Conservation (phyloP, 257 asterid genomes). For the Solanum gracilifrons region DNA sequence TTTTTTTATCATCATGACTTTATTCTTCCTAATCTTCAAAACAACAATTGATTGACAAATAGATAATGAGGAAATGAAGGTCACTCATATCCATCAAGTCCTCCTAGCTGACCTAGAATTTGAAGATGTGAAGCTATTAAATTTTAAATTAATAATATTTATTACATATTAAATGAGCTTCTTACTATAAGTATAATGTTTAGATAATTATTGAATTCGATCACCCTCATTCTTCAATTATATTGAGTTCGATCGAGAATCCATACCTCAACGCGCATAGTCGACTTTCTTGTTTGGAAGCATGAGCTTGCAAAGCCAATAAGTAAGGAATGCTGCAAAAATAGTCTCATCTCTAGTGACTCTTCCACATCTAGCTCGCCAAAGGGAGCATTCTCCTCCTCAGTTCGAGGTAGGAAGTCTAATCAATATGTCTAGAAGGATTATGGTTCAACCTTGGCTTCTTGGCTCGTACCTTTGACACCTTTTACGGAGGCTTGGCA, state of each 20-base stretch:
- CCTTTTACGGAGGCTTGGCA: neutral
- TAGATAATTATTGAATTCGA: neutral
- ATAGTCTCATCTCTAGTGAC: neutral
- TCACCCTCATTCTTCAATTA: neutral
- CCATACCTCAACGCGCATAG: neutral
- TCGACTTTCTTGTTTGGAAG: neutral
- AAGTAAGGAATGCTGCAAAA: neutral
- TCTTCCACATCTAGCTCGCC: neutral
- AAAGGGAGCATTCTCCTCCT: neutral
- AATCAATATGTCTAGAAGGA: too few species aligned
- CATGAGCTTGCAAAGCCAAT: neutral
- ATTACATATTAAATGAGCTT: too few species aligned
- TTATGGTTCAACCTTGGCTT: too few species aligned
- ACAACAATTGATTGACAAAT: neutral
- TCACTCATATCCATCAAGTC: neutral
- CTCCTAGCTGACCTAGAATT: neutral
- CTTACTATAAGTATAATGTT: too few species aligned
- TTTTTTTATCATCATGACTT: neutral
- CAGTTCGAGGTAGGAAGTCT: neutral
- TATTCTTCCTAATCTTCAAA: neutral
- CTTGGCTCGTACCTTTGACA: neutral
- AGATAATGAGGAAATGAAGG: neutral
- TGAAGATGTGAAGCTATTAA: neutral
- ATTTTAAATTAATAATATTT: too few species aligned
- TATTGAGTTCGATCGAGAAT: neutral